A percentile compares a stretch with the other conserved stretches of the same genome.
Evolutionary conservation across 1,284 basidiomycete genomes (phyloP).

Genomic region (Apiotrichum sp.): DNA sequence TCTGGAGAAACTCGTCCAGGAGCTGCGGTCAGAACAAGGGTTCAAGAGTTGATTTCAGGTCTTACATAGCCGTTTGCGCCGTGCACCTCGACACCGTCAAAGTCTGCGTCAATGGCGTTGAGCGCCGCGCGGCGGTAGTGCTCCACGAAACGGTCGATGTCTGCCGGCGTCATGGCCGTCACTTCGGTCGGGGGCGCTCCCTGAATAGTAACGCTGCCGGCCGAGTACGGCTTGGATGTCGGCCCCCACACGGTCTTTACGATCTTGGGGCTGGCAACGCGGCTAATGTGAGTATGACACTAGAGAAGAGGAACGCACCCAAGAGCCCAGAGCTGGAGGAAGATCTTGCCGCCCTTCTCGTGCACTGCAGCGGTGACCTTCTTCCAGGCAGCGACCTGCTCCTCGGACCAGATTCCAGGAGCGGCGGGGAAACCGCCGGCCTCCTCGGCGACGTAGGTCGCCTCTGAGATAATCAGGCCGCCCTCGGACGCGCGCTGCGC

Average conservation of each 20-base stretch:
- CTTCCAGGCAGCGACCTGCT: slow-evolving; percentile 37
- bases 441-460: slow-evolving; percentile 25
- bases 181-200: background rate
- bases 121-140: slow-evolving; percentile 52
- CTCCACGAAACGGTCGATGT: slow-evolving; percentile 47
- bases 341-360: slow-evolving; percentile 50
- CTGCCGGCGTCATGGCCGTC: slow-evolving; percentile 23
- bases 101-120: slow-evolving; percentile 57
- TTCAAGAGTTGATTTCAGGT: too few relatives aligned
- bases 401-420: slow-evolving; percentile 30
- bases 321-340: slow-evolving; percentile 53
- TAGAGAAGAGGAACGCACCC: slow-evolving; percentile 17
- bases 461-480: slow-evolving; percentile 42
- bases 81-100: slow-evolving; percentile 60
- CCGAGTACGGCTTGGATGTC: slow-evolving; percentile 50
- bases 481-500: slow-evolving; percentile 38
- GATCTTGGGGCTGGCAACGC: slow-evolving; percentile 8
- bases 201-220: too few relatives aligned
- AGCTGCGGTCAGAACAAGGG: background rate
- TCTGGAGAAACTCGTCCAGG: slow-evolving; percentile 57
- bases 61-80: slow-evolving; percentile 27
- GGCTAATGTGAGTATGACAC: background rate
- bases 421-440: slow-evolving; percentile 21
- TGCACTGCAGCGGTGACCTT: slow-evolving; percentile 50
- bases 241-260: slow-evolving; percentile 51